Percentiles rank a stretch among this genome's conserved stretches.
These are phyloP conservation scores for Sporisorium sorghi DNA, from an alignment of 1,284 basidiomycete genomes.

Conservation along the genomic window DNA sequence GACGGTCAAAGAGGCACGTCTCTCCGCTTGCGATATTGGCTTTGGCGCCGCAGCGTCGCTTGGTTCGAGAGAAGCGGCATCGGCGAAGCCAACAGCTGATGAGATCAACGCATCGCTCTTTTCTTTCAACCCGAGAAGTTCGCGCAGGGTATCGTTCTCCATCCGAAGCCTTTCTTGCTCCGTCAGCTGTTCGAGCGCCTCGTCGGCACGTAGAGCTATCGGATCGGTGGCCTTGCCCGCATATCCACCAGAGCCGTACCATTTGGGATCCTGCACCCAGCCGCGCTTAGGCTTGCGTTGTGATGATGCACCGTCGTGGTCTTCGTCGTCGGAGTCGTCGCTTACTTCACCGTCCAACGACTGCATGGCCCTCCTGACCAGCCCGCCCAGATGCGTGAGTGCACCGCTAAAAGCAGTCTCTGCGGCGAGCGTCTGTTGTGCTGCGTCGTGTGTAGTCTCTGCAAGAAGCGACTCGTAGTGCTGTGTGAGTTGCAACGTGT, in stretches of 20 bases:
- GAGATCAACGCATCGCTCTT: slow-evolving; percentile 43
- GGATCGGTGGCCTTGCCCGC: slow-evolving; percentile 58
- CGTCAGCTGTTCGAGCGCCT: slow-evolving; percentile 56
- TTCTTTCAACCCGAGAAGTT: slow-evolving; percentile 57
- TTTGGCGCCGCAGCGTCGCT: slow-evolving; percentile 2
- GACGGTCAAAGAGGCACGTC: slow-evolving; percentile 43
- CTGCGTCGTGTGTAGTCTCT: slow-evolving; percentile 52
- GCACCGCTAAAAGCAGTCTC: slow-evolving; percentile 53
- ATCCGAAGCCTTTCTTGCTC: slow-evolving; percentile 62
- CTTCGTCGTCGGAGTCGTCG: slow-evolving; percentile 25
- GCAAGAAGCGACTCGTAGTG: slow-evolving; percentile 89
- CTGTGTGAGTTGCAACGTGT: slow-evolving; percentile 86
- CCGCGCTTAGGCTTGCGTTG: slow-evolving; percentile 31
- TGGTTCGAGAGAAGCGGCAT: not conserved
- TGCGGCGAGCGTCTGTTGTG: slow-evolving; percentile 49
- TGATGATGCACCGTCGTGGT: slow-evolving; percentile 9
- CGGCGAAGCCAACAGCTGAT: not conserved
- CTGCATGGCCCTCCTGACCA: slow-evolving; percentile 59
- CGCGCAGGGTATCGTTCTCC: slow-evolving; percentile 64
- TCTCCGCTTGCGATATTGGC: slow-evolving; percentile 29
- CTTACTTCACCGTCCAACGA: slow-evolving; percentile 55
- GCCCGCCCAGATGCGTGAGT: slow-evolving; percentile 52
- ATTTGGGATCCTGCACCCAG: slow-evolving; percentile 52
- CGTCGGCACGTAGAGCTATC: slow-evolving; percentile 40
- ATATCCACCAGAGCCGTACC: slow-evolving; percentile 65